Conservation (phyloP, 768 basidiomycete species). For the Russula sp. region DNA sequence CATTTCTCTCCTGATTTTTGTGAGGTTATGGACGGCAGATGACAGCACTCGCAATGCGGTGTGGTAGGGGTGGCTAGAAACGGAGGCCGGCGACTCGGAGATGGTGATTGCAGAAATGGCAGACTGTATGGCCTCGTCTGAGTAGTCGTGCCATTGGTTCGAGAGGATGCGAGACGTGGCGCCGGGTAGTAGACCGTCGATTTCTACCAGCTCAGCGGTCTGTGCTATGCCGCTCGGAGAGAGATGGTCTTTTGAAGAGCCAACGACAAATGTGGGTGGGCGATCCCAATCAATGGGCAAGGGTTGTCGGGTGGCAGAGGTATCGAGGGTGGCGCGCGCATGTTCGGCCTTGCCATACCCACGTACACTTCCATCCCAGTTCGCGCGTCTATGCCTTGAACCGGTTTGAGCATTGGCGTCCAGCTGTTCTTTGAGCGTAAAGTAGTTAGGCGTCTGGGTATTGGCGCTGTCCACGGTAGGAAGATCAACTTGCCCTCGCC, state of each 20-base stretch:
- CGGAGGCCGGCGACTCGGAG: conserved; percentile 41
- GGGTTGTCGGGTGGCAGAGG: conserved; percentile 29
- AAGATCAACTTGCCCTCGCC: conserved; percentile 27
- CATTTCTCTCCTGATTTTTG: conserved; percentile 51
- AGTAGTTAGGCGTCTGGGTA: conserved; percentile 45
- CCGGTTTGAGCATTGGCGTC: conserved; percentile 36
- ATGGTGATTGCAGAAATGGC: conserved; percentile 45
- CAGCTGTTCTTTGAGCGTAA: conserved; percentile 53
- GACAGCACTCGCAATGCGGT: conserved; percentile 63
- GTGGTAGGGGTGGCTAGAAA: conserved; percentile 52
- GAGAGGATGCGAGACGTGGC: conserved; percentile 46
- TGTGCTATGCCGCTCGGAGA: neutral
- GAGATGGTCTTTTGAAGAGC: conserved; percentile 18
- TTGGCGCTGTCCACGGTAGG: conserved; percentile 15
- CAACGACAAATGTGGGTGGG: conserved; percentile 18
- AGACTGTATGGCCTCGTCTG: conserved; percentile 65
- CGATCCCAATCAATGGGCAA: conserved; percentile 37
- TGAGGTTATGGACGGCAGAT: conserved; percentile 51
- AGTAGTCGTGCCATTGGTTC: conserved; percentile 70
- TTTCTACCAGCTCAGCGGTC: conserved; percentile 4
- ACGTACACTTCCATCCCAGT: conserved; percentile 51
- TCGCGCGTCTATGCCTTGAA: conserved; percentile 26
- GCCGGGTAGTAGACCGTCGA: conserved; percentile 4
- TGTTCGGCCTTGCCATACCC: conserved; percentile 42
- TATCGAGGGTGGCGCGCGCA: conserved; percentile 24